Conservation (phyloP, 805 yeast species). For the Dipodascus geniculatus region DNA sequence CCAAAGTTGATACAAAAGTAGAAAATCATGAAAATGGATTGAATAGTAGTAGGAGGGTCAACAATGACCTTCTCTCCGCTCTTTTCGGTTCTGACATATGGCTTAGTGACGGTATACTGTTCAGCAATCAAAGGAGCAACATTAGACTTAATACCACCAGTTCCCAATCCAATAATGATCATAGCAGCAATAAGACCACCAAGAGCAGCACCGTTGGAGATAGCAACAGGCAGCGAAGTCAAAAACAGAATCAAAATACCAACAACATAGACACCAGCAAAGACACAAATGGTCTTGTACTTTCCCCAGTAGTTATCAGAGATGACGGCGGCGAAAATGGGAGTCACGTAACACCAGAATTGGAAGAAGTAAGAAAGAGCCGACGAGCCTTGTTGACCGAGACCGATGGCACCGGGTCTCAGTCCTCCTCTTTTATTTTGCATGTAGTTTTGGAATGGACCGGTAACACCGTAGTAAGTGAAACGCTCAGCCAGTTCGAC, state of each 20-base stretch:
- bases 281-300: slow-evolving; percentile 52
- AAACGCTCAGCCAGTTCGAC: slow-evolving; percentile 77
- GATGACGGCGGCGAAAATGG: slow-evolving; percentile 62
- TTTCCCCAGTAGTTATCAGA: slow-evolving; percentile 71
- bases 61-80: slow-evolving; percentile 57
- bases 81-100: slow-evolving; percentile 43
- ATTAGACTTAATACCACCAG: slow-evolving; percentile 74
- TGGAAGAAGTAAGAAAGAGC: slow-evolving; percentile 66
- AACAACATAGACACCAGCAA: slow-evolving; percentile 44
- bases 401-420: slow-evolving; percentile 43
- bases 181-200: slow-evolving; percentile 52
- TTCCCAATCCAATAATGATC: slow-evolving; percentile 57
- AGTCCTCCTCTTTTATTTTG: slow-evolving; percentile 29
- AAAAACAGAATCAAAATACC: slow-evolving; percentile 56
- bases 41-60: slow-evolving; percentile 61
- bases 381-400: slow-evolving; percentile 53
- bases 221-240: slow-evolving; percentile 55
- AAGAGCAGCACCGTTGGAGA: slow-evolving; percentile 34
- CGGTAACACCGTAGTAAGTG: slow-evolving; percentile 66
- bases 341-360: slow-evolving; percentile 75
- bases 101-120: slow-evolving; percentile 51
- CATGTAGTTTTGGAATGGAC: slow-evolving; percentile 72
- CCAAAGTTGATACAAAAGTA: slow-evolving; percentile 71
- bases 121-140: slow-evolving; percentile 68
- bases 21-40: slow-evolving; percentile 64